Conservation (phyloP, 805 yeast genomes). For the Zygosaccharomyces siamensis region DNA sequence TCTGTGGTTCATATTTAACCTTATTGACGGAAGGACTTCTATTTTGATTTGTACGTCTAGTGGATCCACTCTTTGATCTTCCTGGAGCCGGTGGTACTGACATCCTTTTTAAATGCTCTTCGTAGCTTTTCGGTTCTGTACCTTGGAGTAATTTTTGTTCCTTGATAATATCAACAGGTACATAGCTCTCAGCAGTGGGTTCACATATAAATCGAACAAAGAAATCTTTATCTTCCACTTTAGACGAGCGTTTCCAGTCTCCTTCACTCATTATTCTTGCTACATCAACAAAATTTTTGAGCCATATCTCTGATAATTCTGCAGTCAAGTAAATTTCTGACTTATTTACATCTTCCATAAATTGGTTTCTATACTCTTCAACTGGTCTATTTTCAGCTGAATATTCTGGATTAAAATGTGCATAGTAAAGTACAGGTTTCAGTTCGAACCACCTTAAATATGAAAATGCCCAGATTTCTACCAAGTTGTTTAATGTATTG, state of each 20-base stretch:
- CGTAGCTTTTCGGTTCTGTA: constrained; percentile 25
- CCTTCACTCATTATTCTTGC: constrained; percentile 42
- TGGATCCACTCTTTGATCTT: background rate
- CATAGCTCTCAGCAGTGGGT: constrained; percentile 29
- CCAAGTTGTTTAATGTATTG: constrained; percentile 43
- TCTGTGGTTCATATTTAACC: constrained; percentile 9
- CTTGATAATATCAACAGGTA: constrained; percentile 19
- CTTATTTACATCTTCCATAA: constrained; percentile 22
- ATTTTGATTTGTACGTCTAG: background rate
- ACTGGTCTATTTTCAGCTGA: constrained; percentile 17
- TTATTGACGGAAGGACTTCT: constrained; percentile 6
- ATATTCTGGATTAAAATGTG: constrained; percentile 20
- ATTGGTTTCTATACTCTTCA: constrained; percentile 17
- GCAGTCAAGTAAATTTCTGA: constrained; percentile 57
- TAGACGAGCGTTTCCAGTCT: constrained; percentile 38
- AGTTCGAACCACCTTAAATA: constrained; percentile 44
- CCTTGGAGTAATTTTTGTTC: constrained; percentile 18
- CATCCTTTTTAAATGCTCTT: constrained; percentile 26
- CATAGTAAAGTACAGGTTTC: constrained; percentile 29
- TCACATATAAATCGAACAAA: constrained; percentile 35
- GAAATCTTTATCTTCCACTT: constrained; percentile 33
- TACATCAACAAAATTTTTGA: constrained; percentile 41
- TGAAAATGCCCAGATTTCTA: constrained; percentile 47
- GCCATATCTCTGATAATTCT: constrained; percentile 40
- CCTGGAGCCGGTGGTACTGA: constrained; percentile 13